Percentiles rank a stretch among this genome's conserved stretches.
phyloP scores from a whole-genome alignment of 2,329 filamentous ascomycete genomes.

The Pseudopyrenochaeta lycopersici region DNA sequence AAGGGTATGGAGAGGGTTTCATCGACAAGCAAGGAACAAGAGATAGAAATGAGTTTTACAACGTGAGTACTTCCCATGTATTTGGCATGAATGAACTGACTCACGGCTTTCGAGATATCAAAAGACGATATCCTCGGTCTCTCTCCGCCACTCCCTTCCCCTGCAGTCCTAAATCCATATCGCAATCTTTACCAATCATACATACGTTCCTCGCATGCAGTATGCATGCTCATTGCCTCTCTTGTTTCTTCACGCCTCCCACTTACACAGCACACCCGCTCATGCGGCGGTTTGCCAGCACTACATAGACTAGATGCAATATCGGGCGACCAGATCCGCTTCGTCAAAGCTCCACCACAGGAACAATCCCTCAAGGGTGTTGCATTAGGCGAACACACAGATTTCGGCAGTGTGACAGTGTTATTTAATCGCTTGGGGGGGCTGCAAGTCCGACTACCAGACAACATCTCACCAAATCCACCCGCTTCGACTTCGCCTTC shows the following conservation, averaged over 20 bases:
- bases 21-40: constrained; percentile 59
- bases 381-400: constrained; percentile 63
- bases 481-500: background rate
- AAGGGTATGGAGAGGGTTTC: constrained; percentile 57
- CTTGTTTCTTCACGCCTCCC: constrained; percentile 56
- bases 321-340: constrained; percentile 65
- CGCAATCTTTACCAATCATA: constrained; percentile 53
- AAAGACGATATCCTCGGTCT: constrained; percentile 62
- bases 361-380: constrained; percentile 52
- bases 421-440: constrained; percentile 66
- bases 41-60: constrained; percentile 65
- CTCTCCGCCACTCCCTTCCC: constrained; percentile 52
- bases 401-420: constrained; percentile 65
- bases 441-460: constrained; percentile 61
- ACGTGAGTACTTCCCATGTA: constrained; percentile 47
- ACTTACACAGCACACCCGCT: constrained; percentile 32
- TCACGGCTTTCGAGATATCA: constrained; percentile 46
- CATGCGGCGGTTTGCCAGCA: constrained; percentile 52
- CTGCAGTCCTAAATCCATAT: constrained; percentile 50
- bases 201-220: constrained; percentile 55
- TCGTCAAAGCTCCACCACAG: constrained; percentile 61
- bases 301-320: constrained; percentile 55
- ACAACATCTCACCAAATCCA: constrained; percentile 21
- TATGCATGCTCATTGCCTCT: constrained; percentile 56
- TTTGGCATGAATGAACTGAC: background rate